Base-by-base conservation (phyloP, 1,139 yeast species). In the Geotrichum restrictum region DNA sequence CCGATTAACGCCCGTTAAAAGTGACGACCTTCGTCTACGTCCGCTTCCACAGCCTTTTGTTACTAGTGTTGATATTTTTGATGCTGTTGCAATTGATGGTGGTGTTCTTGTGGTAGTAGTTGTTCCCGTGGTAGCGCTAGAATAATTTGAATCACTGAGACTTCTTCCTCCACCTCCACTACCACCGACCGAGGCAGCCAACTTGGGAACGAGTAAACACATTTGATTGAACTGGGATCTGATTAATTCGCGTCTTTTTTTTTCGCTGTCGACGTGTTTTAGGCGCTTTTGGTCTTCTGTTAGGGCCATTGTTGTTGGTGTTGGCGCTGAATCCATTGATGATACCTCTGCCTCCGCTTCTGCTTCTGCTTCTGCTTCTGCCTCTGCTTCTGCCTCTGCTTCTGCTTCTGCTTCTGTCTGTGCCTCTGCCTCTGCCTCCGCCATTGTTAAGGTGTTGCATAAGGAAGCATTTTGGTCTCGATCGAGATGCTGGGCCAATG, bases 241-340 rank as follows among this genome's bases (percentile, higher is more conserved):
- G 64, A 89, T 87, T 60, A 78, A 69, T 57, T 81, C 83, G 47
- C 96, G 75, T 53, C 96, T 76, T 62, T 80, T 79, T 68, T 86
- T 88, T 66, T 88, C 96, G 49, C 87, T 80, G 50, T 79, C 74
- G 6, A 86, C 81, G 66, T 88, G 96, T 62, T 85, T 83, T 51
- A 75, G 65, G 52, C 91, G 74, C 62, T 84, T 85, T 64, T 86
- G 88, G 61, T 83, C 85, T 49, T 80, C 77, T 0, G 84, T 68
- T 21, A 85, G 72, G 74, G 56, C 56, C n/a, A n/a, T n/a, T n/a
- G n/a, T n/a, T n/a, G n/a, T n/a, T n/a, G n/a, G n/a, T 2, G 10
- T 36, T 36, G 42, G 40, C 14, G 29, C n/a, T 13, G 5, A 3
- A 3, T 16, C n/a, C 19, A 24, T 19, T 13, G 34, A 21, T n/a